phyloP scores from a whole-genome alignment of 2,329 filamentous ascomycete genomes.

The Botrytis cinerea region DNA sequence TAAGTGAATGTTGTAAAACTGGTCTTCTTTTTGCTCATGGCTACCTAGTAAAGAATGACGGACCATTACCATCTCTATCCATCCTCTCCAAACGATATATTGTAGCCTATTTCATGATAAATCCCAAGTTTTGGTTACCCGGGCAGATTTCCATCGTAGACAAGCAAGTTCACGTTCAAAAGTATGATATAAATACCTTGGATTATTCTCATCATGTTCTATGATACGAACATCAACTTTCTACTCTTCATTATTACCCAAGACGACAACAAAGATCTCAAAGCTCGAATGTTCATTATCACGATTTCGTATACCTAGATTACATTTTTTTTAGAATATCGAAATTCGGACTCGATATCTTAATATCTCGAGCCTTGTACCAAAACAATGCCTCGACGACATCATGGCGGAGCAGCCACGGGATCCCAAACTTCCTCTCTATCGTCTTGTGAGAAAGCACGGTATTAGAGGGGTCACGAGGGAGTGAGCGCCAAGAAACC shows the following conservation, averaged over 20 bases:
- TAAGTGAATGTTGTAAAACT: background rate
- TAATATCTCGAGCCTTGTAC: background rate
- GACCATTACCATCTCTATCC: background rate
- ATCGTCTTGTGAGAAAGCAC: too few relatives aligned
- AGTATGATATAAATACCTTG: background rate
- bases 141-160: background rate
- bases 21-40: background rate
- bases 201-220: background rate
- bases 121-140: background rate
- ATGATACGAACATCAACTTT: background rate
- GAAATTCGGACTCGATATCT: background rate
- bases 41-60: background rate
- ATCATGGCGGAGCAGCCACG: too few relatives aligned
- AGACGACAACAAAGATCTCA: background rate
- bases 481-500: too few relatives aligned
- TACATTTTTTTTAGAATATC: background rate
- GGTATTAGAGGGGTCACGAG: too few relatives aligned
- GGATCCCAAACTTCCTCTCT: too few relatives aligned
- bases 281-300: background rate
- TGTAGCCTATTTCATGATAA: background rate
- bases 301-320: accelerated
- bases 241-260: background rate
- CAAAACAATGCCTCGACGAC: background rate
- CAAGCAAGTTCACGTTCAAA: background rate
- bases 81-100: background rate